Base-by-base conservation (phyloP, 2,329 filamentous ascomycete genomes). In the Leptographium wingfieldii region DNA sequence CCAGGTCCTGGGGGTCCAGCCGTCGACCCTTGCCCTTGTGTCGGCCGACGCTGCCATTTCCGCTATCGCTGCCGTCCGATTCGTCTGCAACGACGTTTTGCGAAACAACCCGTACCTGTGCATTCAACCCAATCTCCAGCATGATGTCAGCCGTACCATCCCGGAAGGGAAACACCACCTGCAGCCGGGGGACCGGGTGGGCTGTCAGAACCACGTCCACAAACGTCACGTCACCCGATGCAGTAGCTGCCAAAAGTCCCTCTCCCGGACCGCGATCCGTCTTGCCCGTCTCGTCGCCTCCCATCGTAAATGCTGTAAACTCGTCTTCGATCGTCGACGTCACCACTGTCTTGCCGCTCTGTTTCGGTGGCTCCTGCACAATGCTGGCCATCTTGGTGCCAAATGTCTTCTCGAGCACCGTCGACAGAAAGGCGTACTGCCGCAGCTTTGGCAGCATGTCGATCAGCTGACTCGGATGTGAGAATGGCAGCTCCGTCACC, bases 401-500 rank as follows among this genome's bases (percentile, higher is more conserved):
- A 66, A 90, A 87, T 60, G 79, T 83, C 56, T 80, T 82, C 59
- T 78, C 74, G 3, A 92, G 76, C 2, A 94, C 71, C 0, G 77
- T 81, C 1, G 83, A 83, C 5, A 90, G 74, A 64, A 87, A 84
- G 0, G 86, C 86, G 67, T 90, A 94, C 69, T 94, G 89, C 16
- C 90, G 79, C 19, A 94, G 74, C 4, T 80, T 76, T 0, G 89
- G 88, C n/a, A 95, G 76, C 68, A 92, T 82, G 58, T 82, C 79
- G 7, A 92, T 74, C 4, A 95, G 74, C 68, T 95, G 88, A 56
- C 84, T 81, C 0, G 90, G 90, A 67, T 95, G 90, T 2, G 83
- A 82, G 67, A 95, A 92, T 0, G 88, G 84, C 38, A 94, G 76
- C 59, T 86, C 82, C 1, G 80, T 80, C 10, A 95, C 70, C 3